Base-by-base conservation (phyloP, 495 filamentous ascomycete species). In the Physcia stellaris region DNA sequence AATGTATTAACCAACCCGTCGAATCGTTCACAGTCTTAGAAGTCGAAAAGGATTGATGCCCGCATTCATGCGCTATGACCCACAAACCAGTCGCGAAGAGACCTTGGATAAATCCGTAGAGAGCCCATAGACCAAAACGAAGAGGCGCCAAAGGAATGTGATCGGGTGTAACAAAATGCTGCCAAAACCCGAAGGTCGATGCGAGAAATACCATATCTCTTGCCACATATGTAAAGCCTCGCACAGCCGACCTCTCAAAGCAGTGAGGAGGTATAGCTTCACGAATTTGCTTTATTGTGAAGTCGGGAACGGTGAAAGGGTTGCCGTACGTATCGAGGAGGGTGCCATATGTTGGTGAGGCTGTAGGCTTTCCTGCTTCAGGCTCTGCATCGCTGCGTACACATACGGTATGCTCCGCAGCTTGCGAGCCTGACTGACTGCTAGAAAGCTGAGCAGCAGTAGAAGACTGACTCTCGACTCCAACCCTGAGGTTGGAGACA, bases 11-110 rank as follows among this genome's bases (percentile, higher is more conserved):
- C 71, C 75, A 77, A 20, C 79, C 79, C 40, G 81, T 69, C 41
- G 70, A 66, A 45, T 79, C 70, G 46, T 84, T 84, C 24, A 82
- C 57, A 20, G 27, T 54, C 45, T 70, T 66, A 47, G 64, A 69
- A 4, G 64, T 51, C 5, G 79, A 83, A 67, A 84, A 84, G 4
- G 76, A 70, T 29, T 75, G 73, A 46, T 94, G 84, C 43, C 84
- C 84, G 55, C 83, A 90, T 62, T 92, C 84, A 58, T 90, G 84
- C 15, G 83, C 82, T 32, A 92, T 61, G 32, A 90, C 79, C 84
- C 84, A 92, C 18, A 84, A 50, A 33, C 83, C 84, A 21, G 84
- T 88, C 37, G 70, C 79, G 53, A 80, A 79, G 23, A 84, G 68
- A 31, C 84, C 83, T 54, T 88, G 81, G 19, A 79, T 40, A 56